Conservation (phyloP, 345 rosid genomes). For the Moringa oleifera region DNA sequence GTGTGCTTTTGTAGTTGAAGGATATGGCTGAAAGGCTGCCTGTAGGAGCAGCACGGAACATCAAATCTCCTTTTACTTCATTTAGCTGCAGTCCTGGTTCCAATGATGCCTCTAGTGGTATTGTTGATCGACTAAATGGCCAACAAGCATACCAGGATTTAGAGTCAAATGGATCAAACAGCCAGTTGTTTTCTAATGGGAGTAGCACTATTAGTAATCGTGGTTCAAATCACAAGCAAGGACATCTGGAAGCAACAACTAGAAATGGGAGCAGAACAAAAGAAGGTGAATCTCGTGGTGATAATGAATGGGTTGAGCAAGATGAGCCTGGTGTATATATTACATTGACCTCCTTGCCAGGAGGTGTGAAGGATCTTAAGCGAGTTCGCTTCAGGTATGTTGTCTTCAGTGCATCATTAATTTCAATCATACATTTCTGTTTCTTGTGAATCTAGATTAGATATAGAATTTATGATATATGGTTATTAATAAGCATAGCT, state of each 20-base stretch:
- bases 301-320: constrained; percentile 94
- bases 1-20: constrained; percentile 45
- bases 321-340: constrained; percentile 96
- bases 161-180: constrained; percentile 38
- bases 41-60: constrained; percentile 44
- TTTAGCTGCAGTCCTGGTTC: constrained; percentile 54
- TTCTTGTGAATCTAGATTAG: not conserved
- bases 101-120: constrained; percentile 34
- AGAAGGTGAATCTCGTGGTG: constrained; percentile 62
- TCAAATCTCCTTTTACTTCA: constrained; percentile 52
- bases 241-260: constrained; percentile 48
- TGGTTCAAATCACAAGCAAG: constrained; percentile 41
- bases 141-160: constrained; percentile 34
- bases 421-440: not conserved
- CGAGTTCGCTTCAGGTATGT: constrained; percentile 96
- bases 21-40: constrained; percentile 96
- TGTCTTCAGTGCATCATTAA: not conserved
- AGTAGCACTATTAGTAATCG: constrained; percentile 40
- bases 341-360: constrained; percentile 79
- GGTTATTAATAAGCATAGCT: no score
- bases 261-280: constrained; percentile 56
- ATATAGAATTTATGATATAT: no score
- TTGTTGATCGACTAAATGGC: constrained; percentile 40
- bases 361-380: constrained; percentile 90
- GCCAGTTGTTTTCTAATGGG: constrained; percentile 51